These are phyloP conservation scores for Geotrichum reessii DNA, from an alignment of 1,139 yeast genomes.

Conservation along the genomic window DNA sequence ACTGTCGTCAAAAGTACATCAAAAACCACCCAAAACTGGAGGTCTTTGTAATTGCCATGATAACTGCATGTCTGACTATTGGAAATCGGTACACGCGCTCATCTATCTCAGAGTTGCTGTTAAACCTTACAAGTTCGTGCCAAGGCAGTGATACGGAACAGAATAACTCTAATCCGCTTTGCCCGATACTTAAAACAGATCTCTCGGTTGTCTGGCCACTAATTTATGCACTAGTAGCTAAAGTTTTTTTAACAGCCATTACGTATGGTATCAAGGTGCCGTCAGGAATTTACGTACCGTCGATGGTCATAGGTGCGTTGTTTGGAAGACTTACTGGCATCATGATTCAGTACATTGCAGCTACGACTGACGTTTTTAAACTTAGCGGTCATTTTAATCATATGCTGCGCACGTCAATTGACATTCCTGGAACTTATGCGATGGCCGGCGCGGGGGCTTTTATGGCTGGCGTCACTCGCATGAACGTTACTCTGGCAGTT, in stretches of 20 bases:
- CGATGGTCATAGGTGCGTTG: slow-evolving; percentile 63
- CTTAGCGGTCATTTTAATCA: background rate
- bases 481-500: slow-evolving; percentile 58
- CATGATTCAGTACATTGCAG: slow-evolving; percentile 42
- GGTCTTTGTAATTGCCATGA: slow-evolving; percentile 44
- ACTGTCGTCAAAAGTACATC: slow-evolving; percentile 33
- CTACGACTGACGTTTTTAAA: slow-evolving; percentile 16
- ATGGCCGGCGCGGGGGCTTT: slow-evolving; percentile 65
- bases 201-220: slow-evolving; percentile 37
- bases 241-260: slow-evolving; percentile 45
- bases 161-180: slow-evolving; percentile 29
- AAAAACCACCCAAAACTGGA: slow-evolving; percentile 45
- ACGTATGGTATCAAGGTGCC: slow-evolving; percentile 62
- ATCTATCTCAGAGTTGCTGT: slow-evolving; percentile 50
- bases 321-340: slow-evolving; percentile 54
- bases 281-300: slow-evolving; percentile 62
- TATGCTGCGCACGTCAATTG: slow-evolving; percentile 21
- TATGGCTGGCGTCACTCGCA: slow-evolving; percentile 63
- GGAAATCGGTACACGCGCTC: slow-evolving; percentile 51
- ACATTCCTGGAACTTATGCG: slow-evolving; percentile 53
- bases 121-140: slow-evolving; percentile 53
- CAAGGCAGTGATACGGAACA: slow-evolving; percentile 21
- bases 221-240: slow-evolving; percentile 44
- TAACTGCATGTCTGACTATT: slow-evolving; percentile 49
- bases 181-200: slow-evolving; percentile 36